Evolutionary conservation across 2,329 filamentous ascomycete species (phyloP).

Genomic region (Metarhizium guizhouense): DNA sequence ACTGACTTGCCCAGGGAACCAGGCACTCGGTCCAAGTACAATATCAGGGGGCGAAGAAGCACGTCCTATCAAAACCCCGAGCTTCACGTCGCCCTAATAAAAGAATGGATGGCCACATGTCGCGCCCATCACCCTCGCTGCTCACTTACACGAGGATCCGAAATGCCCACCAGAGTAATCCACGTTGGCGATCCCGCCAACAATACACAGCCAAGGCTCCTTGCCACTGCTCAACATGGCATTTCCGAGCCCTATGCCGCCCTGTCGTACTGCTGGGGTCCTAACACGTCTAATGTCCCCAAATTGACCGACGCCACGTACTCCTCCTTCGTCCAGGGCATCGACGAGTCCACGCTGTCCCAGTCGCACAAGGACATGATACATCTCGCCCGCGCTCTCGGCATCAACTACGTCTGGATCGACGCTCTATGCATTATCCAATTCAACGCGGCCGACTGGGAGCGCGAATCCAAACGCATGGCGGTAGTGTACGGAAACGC

Average conservation of each 20-base stretch:
- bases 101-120: neutral
- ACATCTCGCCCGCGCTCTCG: neutral
- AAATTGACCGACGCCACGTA: neutral
- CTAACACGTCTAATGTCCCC: neutral
- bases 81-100: neutral
- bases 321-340: neutral
- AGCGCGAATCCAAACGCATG: constrained; percentile 8
- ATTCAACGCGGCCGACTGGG: constrained; percentile 14
- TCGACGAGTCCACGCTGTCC: neutral
- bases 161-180: neutral
- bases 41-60: neutral
- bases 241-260: neutral
- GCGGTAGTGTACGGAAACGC: constrained; percentile 4
- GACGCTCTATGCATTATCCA: constrained; percentile 18
- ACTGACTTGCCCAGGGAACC: neutral
- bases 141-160: neutral
- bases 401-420: constrained; percentile 10
- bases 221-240: neutral
- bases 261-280: neutral
- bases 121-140: neutral
- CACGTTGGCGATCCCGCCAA: neutral
- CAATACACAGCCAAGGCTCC: neutral
- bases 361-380: neutral
- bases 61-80: neutral
- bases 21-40: neutral